Base-by-base conservation (phyloP, 2,329 filamentous ascomycete species). In the Fusarium sp. region DNA sequence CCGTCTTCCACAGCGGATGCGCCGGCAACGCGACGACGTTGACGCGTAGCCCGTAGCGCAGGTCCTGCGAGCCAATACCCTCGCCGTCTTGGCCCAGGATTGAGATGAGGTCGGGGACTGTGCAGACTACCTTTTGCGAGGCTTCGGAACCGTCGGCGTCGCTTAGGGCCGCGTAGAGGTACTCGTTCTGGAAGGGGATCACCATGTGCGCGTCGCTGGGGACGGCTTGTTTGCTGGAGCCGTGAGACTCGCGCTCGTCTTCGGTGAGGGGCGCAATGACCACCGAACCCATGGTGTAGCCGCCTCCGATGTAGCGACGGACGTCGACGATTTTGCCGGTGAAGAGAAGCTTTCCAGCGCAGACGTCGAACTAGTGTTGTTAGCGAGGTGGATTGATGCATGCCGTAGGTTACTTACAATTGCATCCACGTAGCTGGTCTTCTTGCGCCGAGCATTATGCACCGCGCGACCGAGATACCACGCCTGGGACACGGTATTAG, bases 401-500 rank as follows among this genome's bases (percentile, higher is more conserved):
- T 1, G 3, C 5, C 9, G 7, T 11, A 0, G 11, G 8, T 4
- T 3, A 59, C 71, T 67, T 35, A 73, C 71, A 35, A 73, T 73
- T 0, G 71, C 71, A n/a, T 73, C 71, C 1, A 73, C 44, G 14
- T 73, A 73, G 40, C 50, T 73, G 7, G 55, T 63, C 71, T 73
- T 73, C 15, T 62, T 69, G 4, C 71, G 67, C 8, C 71, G 67
- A 24, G 71, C 71, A 6, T 62, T 39, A 17, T 72, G 68, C 1
- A 74, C 70, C 0, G 86, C 86, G 1, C 87, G 82, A 0, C 88
- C 87, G 26, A 90, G 87, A 39, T 83, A 79, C 84, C 83, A 87
- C 1, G 82, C 81, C 56, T 83, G 80, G 0, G 83, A 85, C 11
- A 83, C 72, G 0, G 83, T 86, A 58, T 85, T 81, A 46, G 82